Percentiles rank a stretch among this genome's conserved stretches.
Evolutionary conservation across 1,139 yeast genomes (phyloP).

Genomic region (Suhomyces guaymorum): DNA sequence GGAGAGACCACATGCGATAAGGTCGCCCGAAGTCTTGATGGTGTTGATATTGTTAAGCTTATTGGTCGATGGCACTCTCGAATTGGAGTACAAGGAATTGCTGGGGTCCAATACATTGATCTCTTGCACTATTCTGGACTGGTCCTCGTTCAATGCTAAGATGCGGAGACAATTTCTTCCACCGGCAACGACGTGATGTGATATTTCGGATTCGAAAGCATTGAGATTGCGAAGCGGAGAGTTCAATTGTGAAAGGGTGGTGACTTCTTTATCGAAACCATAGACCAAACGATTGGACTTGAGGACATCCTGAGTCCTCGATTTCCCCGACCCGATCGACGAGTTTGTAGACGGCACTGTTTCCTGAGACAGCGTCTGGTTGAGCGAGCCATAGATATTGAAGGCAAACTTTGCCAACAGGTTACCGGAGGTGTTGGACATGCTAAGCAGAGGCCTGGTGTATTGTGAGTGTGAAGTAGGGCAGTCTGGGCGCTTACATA

Average conservation of each 20-base stretch:
- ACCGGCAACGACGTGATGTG: constrained; percentile 51
- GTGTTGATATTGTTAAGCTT: constrained; percentile 47
- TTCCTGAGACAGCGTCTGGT: constrained; percentile 15
- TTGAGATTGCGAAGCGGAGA: constrained; percentile 22
- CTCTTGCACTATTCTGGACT: constrained; percentile 38
- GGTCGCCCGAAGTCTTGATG: constrained; percentile 35
- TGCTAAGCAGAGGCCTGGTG: no score
- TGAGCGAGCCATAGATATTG: constrained; percentile 34
- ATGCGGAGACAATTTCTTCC: constrained; percentile 59
- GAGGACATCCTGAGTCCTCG: constrained; percentile 10
- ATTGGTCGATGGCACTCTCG: constrained; percentile 29
- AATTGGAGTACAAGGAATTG: constrained; percentile 47
- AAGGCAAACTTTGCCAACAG: constrained; percentile 36
- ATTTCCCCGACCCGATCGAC: constrained; percentile 13
- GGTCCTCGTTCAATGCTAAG: constrained; percentile 45
- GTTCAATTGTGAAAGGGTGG: constrained; percentile 39
- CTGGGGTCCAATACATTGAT: constrained; percentile 47
- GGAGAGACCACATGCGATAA: constrained; percentile 46
- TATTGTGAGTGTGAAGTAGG: no score
- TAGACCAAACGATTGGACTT: constrained; percentile 20
- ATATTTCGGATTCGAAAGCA: constrained; percentile 14
- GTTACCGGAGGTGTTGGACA: constrained; percentile 14
- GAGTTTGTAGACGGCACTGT: constrained; percentile 16
- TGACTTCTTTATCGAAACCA: constrained; percentile 33
- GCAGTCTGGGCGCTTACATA: constrained; percentile 3